Conservation (phyloP, 208 protist genomes). For the Leishmania tropica region DNA sequence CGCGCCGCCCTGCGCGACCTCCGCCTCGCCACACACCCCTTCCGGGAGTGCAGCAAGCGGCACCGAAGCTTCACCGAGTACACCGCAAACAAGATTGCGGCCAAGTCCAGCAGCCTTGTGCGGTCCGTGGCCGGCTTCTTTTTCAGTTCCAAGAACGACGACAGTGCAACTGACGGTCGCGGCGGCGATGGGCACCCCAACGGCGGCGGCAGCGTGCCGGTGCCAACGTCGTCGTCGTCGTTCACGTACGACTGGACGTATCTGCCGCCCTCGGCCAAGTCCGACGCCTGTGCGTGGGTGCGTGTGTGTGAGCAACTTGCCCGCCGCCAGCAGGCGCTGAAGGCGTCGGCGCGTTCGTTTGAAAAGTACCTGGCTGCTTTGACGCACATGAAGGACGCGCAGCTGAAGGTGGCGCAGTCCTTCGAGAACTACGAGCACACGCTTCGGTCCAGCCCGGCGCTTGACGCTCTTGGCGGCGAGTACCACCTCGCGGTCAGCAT, state of each 20-base stretch:
- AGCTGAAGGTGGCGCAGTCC: constrained; percentile 41
- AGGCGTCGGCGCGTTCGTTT: constrained; percentile 43
- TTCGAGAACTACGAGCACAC: constrained; percentile 40
- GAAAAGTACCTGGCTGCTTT: constrained; percentile 47
- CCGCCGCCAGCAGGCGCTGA: constrained; percentile 44
- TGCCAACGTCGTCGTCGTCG: constrained; percentile 19
- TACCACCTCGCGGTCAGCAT: constrained; percentile 24
- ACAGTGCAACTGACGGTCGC: constrained; percentile 17
- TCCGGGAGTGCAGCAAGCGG: constrained; percentile 64
- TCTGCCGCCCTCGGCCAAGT: constrained; percentile 26
- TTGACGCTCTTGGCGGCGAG: constrained; percentile 28
- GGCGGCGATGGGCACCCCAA: constrained; percentile 6
- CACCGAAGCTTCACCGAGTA: constrained; percentile 51
- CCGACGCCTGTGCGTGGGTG: constrained; percentile 50
- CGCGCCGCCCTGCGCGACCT: constrained; percentile 42
- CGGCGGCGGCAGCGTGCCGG: constrained; percentile 11
- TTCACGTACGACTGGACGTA: constrained; percentile 34
- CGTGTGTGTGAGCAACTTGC: constrained; percentile 41
- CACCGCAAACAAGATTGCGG: constrained; percentile 53
- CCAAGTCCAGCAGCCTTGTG: constrained; percentile 61
- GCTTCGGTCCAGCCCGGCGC: constrained; percentile 31
- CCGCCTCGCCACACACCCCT: constrained; percentile 40
- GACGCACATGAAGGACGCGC: constrained; percentile 31
- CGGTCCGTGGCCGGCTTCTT: constrained; percentile 62
- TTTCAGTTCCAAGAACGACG: constrained; percentile 22